phyloP scores from a whole-genome alignment of 2,329 filamentous ascomycete species.

The Trichophaea hybrida region DNA sequence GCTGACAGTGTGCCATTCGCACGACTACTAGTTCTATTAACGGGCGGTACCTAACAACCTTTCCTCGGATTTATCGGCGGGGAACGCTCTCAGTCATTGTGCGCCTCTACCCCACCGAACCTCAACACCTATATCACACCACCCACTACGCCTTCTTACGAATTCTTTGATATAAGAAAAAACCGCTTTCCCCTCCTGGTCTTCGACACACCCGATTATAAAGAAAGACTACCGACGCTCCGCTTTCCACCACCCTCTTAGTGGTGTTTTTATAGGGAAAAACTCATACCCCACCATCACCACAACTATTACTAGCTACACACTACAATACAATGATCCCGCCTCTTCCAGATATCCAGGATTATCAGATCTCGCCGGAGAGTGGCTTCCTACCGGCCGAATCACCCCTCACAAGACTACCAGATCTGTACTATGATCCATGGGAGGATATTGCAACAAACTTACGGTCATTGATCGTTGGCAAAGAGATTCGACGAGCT shows the following conservation, averaged over 20 bases:
- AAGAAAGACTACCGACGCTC: not conserved
- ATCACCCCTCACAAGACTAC: conserved; percentile 62
- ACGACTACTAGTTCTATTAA: not conserved
- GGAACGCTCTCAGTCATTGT: not conserved
- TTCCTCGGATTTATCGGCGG: conserved; percentile 1
- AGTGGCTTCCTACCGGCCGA: conserved; percentile 81
- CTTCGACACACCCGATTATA: not conserved
- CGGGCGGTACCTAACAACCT: not conserved
- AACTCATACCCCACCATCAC: not conserved
- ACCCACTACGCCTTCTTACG: not conserved
- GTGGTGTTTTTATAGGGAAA: not conserved
- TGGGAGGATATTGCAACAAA: conserved; percentile 84
- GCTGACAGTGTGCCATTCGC: not conserved
- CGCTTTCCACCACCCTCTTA: not conserved
- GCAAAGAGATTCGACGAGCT: conserved; percentile 63
- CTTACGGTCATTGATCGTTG: conserved; percentile 73
- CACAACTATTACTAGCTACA: not conserved
- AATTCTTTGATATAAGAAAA: not conserved
- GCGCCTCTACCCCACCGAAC: not conserved
- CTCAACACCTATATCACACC: not conserved
- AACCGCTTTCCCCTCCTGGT: not conserved
- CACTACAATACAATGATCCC: conserved; percentile 36
- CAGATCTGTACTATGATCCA: conserved; percentile 82
- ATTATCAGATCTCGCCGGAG: conserved; percentile 65
- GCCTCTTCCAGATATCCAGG: conserved; percentile 48